Conservation (phyloP, 106 monocot genomes). For the Hemerocallis citrina region DNA sequence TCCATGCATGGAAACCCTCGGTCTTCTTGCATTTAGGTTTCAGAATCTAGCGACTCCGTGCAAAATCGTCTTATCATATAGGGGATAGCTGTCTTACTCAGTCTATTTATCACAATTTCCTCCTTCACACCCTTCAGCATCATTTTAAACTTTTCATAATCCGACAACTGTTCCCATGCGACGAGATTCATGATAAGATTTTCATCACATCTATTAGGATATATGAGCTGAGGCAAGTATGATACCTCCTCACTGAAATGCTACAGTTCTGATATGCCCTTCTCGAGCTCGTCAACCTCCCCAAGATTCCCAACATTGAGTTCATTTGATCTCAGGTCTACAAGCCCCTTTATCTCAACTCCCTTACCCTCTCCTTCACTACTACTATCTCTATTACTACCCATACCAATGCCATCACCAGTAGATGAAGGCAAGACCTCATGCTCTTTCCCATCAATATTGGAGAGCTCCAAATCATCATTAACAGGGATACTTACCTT, state of each 20-base stretch:
- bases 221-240: slow-evolving; percentile 68
- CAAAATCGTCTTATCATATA: slow-evolving; percentile 54
- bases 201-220: slow-evolving; percentile 38
- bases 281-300: too few species aligned
- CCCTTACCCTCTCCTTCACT: too few species aligned
- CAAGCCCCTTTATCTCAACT: too few species aligned
- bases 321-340: too few species aligned
- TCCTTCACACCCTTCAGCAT: slow-evolving; percentile 62
- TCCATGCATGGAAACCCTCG: slow-evolving; percentile 2
- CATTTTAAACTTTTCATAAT: slow-evolving; percentile 81
- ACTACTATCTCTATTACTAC: too few species aligned
- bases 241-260: slow-evolving; percentile 64
- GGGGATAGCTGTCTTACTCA: slow-evolving; percentile 64
- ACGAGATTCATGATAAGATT: slow-evolving; percentile 57
- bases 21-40: slow-evolving; percentile 6
- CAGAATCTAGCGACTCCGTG: background rate
- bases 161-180: slow-evolving; percentile 71
- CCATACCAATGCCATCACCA: too few species aligned
- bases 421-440: too few species aligned
- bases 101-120: slow-evolving; percentile 45
- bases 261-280: slow-evolving; percentile 59
- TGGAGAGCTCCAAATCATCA: too few species aligned
- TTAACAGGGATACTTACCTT: too few species aligned
- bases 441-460: too few species aligned
- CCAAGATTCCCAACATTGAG: too few species aligned